Percentiles rank a stretch among this genome's conserved stretches.
Conservation (phyloP, 2,329 filamentous ascomycete genomes). For the Stemphylium beticola region DNA sequence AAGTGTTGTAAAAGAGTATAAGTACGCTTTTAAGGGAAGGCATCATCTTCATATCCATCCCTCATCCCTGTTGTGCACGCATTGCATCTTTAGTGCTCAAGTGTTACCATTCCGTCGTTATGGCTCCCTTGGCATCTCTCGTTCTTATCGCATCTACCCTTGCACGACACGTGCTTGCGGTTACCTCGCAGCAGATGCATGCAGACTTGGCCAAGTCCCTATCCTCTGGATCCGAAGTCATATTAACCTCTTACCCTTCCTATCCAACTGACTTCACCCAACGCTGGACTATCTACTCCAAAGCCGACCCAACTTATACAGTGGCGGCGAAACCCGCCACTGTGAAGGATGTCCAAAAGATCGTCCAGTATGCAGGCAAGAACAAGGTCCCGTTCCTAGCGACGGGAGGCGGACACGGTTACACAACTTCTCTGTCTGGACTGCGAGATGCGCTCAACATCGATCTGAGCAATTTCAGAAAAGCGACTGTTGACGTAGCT, state of each 20-base stretch:
- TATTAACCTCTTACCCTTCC: background rate
- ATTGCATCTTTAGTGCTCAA: no score
- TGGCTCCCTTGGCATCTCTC: background rate
- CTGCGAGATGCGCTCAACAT: background rate
- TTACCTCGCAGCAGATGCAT: conserved; percentile 4
- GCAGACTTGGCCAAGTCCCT: conserved; percentile 1
- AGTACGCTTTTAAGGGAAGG: background rate
- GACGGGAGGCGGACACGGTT: background rate
- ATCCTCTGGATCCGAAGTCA: background rate
- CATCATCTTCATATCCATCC: background rate
- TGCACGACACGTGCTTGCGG: background rate
- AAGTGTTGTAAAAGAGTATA: background rate
- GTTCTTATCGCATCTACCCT: background rate
- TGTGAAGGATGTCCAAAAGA: background rate
- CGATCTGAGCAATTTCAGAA: background rate
- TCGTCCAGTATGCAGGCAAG: background rate
- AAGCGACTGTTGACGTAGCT: background rate
- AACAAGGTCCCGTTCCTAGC: conserved; percentile 3
- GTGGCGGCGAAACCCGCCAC: conserved; percentile 3
- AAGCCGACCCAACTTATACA: background rate
- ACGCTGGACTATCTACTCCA: conserved; percentile 2
- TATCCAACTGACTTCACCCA: background rate
- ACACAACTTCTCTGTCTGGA: background rate
- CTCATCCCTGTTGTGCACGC: background rate
- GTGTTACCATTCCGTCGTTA: background rate